phyloP scores from a whole-genome alignment of 495 filamentous ascomycete species.

The Hyaloscypha finlandica region DNA sequence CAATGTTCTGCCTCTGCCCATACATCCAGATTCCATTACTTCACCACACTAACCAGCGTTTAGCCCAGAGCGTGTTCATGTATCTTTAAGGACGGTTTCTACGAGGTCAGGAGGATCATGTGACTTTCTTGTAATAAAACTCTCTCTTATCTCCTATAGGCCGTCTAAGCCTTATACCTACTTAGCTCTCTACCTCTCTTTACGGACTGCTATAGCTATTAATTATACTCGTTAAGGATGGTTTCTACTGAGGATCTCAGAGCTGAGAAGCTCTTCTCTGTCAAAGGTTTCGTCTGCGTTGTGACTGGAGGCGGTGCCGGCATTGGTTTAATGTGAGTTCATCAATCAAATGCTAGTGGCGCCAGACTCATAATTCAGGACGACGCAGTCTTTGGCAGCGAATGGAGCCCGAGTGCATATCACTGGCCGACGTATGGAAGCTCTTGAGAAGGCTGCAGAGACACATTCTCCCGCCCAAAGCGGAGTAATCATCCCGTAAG shows the following conservation, averaged over 20 bases:
- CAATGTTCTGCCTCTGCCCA: too few species aligned
- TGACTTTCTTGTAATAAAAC: too few species aligned
- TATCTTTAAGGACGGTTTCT: conserved; percentile 30
- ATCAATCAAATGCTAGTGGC: background rate
- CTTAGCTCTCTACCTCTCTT: too few species aligned
- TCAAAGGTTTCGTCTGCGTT: conserved; percentile 62
- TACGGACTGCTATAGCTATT: too few species aligned
- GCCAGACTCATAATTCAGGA: conserved; percentile 42
- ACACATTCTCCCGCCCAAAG: conserved; percentile 16
- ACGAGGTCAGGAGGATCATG: too few species aligned
- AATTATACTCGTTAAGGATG: too few species aligned
- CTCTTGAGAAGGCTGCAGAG: conserved; percentile 49
- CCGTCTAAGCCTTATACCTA: too few species aligned
- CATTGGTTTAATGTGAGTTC: conserved; percentile 25
- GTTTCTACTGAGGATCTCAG: conserved; percentile 49
- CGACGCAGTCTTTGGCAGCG: conserved; percentile 52
- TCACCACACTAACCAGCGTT: too few species aligned
- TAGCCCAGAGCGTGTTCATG: too few species aligned
- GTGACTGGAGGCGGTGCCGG: conserved; percentile 51
- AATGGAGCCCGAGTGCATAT: conserved; percentile 63
- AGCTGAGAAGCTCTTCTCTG: conserved; percentile 58
- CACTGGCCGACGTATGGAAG: conserved; percentile 53
- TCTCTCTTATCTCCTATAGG: too few species aligned
- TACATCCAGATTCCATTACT: too few species aligned
- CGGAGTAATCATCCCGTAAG: conserved; percentile 25